Percentiles rank a stretch among this genome's conserved stretches.
phyloP scores from a whole-genome alignment of 257 asterid species.

The Gentiana straminea region DNA sequence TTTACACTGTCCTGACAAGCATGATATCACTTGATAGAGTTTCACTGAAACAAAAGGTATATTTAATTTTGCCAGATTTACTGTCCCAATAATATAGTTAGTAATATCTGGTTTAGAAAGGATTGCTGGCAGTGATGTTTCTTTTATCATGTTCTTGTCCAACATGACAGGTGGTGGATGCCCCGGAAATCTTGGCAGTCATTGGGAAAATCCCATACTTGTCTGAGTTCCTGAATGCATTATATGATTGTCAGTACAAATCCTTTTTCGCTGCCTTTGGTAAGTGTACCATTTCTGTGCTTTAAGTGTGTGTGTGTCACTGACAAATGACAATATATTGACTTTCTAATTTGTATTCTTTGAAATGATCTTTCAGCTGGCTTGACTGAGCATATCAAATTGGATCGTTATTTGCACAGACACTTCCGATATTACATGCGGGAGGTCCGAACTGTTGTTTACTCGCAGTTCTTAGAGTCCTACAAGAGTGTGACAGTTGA shows the following conservation, averaged over 20 bases:
- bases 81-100: background rate
- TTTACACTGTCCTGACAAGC: constrained; percentile 83
- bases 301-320: background rate
- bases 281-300: constrained; percentile 17
- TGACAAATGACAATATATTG: background rate
- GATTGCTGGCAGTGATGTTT: constrained; percentile 1
- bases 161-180: constrained; percentile 78
- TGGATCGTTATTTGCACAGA: constrained; percentile 64
- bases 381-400: constrained; percentile 52
- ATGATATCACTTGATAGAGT: constrained; percentile 87
- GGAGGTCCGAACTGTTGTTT: constrained; percentile 65
- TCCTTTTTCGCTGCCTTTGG: constrained; percentile 83
- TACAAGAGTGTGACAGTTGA: constrained; percentile 76
- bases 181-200: constrained; percentile 85
- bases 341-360: constrained; percentile 1
- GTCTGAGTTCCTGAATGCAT: constrained; percentile 68
- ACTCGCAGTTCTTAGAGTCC: constrained; percentile 81
- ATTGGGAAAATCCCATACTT: constrained; percentile 68
- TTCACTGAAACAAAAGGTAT: constrained; percentile 81
- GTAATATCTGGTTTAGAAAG: background rate
- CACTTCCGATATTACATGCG: constrained; percentile 78
- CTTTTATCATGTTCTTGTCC: constrained; percentile 4
- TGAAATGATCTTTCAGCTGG: constrained; percentile 44
- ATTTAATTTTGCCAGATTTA: background rate
- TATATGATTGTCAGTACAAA: constrained; percentile 74